phyloP scores from a whole-genome alignment of 1,284 basidiomycete genomes.

The Heterobasidion parviporum region DNA sequence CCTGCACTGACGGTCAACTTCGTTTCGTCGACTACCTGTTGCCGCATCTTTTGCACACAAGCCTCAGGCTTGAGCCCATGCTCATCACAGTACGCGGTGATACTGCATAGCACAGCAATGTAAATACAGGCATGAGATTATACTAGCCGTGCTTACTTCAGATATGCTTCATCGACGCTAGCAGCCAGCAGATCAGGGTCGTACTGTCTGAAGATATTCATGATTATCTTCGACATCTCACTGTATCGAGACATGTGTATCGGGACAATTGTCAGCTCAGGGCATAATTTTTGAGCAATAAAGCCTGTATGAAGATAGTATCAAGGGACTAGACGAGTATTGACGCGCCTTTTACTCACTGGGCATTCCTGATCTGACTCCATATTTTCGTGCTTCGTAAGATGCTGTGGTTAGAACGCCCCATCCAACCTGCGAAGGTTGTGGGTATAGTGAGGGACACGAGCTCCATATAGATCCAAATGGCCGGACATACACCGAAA shows the following conservation, averaged over 20 bases:
- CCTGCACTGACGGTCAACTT: constrained; percentile 90
- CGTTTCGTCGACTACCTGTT: constrained; percentile 65
- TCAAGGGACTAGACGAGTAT: background rate
- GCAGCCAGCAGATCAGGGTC: constrained; percentile 77
- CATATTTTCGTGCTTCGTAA: constrained; percentile 86
- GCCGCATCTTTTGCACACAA: constrained; percentile 75
- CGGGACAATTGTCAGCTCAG: constrained; percentile 75
- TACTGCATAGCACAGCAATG: constrained; percentile 30
- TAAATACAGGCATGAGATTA: constrained; percentile 4
- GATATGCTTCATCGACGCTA: constrained; percentile 84
- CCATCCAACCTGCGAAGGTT: constrained; percentile 52
- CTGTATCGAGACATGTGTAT: constrained; percentile 61
- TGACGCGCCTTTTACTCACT: constrained; percentile 29
- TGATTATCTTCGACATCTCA: constrained; percentile 63
- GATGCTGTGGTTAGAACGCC: constrained; percentile 84
- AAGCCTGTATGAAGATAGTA: constrained; percentile 42
- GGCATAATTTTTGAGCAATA: constrained; percentile 90
- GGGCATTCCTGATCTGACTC: constrained; percentile 86
- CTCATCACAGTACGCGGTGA: constrained; percentile 70
- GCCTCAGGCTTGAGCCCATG: constrained; percentile 60
- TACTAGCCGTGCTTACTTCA: constrained; percentile 50
- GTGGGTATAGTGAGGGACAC: background rate
- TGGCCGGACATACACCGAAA: constrained; percentile 64
- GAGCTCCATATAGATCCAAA: background rate
- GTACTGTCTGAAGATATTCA: constrained; percentile 66